Evolutionary conservation across 2,329 filamentous ascomycete species (phyloP).

Genomic region (Cladosporium sp.): DNA sequence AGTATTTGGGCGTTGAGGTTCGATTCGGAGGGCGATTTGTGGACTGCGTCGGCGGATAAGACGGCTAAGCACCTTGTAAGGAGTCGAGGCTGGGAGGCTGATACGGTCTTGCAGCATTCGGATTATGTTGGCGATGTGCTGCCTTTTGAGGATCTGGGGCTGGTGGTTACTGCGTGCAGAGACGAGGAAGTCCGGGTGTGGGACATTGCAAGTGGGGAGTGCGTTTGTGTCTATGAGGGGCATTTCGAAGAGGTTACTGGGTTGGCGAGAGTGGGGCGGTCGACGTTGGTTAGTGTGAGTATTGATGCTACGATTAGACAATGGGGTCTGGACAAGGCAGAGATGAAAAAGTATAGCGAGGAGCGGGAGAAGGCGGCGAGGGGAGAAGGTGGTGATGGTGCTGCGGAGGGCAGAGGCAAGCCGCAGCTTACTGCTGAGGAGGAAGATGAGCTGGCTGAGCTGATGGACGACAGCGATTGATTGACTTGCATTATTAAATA

Average conservation of each 20-base stretch:
- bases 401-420: not conserved
- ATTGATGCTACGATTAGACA: conserved; percentile 86
- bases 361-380: conserved; percentile 53
- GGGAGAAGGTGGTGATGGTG: conserved; percentile 51
- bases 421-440: conserved; percentile 75
- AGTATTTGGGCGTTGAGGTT: conserved; percentile 82
- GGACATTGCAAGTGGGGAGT: conserved; percentile 54
- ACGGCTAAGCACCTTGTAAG: conserved; percentile 78
- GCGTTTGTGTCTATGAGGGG: conserved; percentile 54
- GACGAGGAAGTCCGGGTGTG: conserved; percentile 92
- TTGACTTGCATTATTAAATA: not conserved
- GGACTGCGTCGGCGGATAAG: conserved; percentile 92
- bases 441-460: conserved; percentile 84
- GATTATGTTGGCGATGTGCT: conserved; percentile 87
- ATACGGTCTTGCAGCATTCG: conserved; percentile 75
- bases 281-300: conserved; percentile 71
- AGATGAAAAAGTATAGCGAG: conserved; percentile 57
- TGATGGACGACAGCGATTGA: conserved; percentile 75
- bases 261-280: conserved; percentile 57
- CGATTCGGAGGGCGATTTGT: conserved; percentile 67
- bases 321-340: conserved; percentile 71
- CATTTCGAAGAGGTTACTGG: conserved; percentile 94
- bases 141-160: conserved; percentile 64
- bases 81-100: conserved; percentile 65
- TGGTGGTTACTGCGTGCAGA: conserved; percentile 83